phyloP scores from a whole-genome alignment of 179 eudicot species.

The Heliamphora pulchella region DNA sequence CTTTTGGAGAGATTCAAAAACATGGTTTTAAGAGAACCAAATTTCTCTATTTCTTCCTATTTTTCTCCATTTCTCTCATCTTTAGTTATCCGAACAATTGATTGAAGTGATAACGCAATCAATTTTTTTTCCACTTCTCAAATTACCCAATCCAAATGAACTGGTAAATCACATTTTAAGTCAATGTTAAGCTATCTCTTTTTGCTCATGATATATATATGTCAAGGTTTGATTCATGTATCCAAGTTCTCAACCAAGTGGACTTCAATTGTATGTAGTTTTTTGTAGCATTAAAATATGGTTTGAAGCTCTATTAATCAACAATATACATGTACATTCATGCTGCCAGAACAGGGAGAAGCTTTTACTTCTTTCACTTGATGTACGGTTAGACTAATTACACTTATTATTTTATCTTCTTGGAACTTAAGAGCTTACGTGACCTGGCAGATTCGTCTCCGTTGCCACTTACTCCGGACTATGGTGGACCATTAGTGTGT shows the following conservation, averaged over 20 bases:
- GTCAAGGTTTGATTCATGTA: background rate
- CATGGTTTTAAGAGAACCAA: too few relatives aligned
- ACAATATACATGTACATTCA: too few relatives aligned
- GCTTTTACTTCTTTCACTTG: background rate
- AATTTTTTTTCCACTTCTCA: too few relatives aligned
- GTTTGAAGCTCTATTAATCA: background rate
- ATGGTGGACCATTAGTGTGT: conserved; percentile 61
- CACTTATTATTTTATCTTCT: background rate
- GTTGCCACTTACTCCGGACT: conserved; percentile 78
- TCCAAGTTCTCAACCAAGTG: background rate
- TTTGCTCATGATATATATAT: background rate
- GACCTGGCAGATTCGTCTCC: conserved; percentile 50
- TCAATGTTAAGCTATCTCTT: background rate
- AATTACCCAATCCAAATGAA: too few relatives aligned
- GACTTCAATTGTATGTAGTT: background rate
- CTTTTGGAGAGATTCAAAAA: too few relatives aligned
- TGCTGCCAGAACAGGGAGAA: too few relatives aligned
- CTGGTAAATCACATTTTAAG: too few relatives aligned
- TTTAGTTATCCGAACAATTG: too few relatives aligned
- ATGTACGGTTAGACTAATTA: background rate
- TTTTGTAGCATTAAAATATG: background rate
- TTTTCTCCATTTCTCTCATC: too few relatives aligned
- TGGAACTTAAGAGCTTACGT: background rate
- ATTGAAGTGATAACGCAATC: too few relatives aligned
- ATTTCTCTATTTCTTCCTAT: too few relatives aligned